Evolutionary conservation across 2,329 filamentous ascomycete genomes (phyloP).

Genomic region (Dactylonectria macrodidyma): DNA sequence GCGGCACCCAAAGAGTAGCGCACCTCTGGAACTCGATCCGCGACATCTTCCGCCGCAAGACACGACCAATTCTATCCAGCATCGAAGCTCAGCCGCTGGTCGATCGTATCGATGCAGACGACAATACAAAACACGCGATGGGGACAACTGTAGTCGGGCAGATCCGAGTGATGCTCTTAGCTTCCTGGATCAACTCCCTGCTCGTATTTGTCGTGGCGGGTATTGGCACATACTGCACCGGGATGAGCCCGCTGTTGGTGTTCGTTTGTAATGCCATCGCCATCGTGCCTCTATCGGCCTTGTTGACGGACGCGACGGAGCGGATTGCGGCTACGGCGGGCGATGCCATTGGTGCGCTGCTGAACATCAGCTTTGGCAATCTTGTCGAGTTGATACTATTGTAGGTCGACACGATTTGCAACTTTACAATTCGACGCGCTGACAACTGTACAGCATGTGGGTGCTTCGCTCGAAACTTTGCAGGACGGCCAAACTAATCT

Average conservation of each 20-base stretch:
- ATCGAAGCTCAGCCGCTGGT: conserved; percentile 1
- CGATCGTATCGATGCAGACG: background rate
- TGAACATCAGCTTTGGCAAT: conserved; percentile 76
- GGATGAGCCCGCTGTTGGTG: conserved; percentile 57
- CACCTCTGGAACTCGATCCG: background rate
- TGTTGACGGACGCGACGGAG: conserved; percentile 73
- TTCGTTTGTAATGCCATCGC: conserved; percentile 75
- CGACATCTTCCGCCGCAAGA: background rate
- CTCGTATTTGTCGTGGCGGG: conserved; percentile 80
- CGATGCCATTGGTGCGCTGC: conserved; percentile 70
- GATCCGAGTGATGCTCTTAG: conserved; percentile 49
- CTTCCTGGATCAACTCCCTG: conserved; percentile 73
- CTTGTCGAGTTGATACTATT: conserved; percentile 75
- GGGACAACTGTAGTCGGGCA: conserved; percentile 35
- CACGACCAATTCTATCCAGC: background rate
- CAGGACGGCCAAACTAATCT: conserved; percentile 34
- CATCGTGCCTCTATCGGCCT: conserved; percentile 70
- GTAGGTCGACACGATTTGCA: conserved; percentile 46
- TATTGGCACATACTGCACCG: conserved; percentile 65
- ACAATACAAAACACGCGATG: background rate
- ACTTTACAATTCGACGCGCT: background rate
- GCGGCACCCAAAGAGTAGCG: background rate
- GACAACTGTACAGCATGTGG: background rate
- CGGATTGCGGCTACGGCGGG: conserved; percentile 70
- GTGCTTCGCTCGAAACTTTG: conserved; percentile 11